Base-by-base conservation (phyloP, 202 grass and related monocot genomes). In the Bolboschoenoplectus hybrid region DNA sequence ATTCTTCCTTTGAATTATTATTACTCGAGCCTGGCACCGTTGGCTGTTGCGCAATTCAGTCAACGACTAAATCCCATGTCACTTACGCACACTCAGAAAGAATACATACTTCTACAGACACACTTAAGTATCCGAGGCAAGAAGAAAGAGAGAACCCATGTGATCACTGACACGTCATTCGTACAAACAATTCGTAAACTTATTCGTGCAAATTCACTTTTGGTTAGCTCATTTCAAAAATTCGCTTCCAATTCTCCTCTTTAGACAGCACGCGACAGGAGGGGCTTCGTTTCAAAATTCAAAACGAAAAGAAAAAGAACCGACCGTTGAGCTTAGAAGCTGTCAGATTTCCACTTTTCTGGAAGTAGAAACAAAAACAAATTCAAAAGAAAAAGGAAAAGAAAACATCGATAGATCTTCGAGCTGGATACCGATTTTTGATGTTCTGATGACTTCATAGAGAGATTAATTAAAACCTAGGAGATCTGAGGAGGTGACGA, bases 261-360 rank as follows among this genome's bases (percentile, higher is more conserved):
- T 81, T 19, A 39, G 76, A 60, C 17, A 7, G 57, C 9, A 32
- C 17, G 51, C 1, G 51, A 0, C 8, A 3, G 45, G 41, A 39
- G 20, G 32, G 36, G 36, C 43, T 35, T 40, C 1, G 63, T 68
- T 84, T 84, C 64, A 70, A 84, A 84, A 84, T 84, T 84, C 81
- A 84, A 84, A 84, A 83, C 43, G 63, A 26, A 38, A 2, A 36
- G 43, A 46, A 45, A 71, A 6, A 56, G 57, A 83, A 38, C 34
- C 81, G 40, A 84, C 64, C 81, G 81, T 84, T 84, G 81, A 43
- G 80, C 60, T 81, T 7, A 26, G 19, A 40, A 2, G 5, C 7
- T 56, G 20, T 80, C 52, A 41, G 32, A 7, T 36, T 57, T 17
- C 32, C 5, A 50, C 26, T 17, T 57, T 52, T 60, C 4, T 44